A percentile compares a stretch with the other conserved stretches of the same genome.
phyloP scores from a whole-genome alignment of 345 rosid genomes.

The Trapa bicornis region DNA sequence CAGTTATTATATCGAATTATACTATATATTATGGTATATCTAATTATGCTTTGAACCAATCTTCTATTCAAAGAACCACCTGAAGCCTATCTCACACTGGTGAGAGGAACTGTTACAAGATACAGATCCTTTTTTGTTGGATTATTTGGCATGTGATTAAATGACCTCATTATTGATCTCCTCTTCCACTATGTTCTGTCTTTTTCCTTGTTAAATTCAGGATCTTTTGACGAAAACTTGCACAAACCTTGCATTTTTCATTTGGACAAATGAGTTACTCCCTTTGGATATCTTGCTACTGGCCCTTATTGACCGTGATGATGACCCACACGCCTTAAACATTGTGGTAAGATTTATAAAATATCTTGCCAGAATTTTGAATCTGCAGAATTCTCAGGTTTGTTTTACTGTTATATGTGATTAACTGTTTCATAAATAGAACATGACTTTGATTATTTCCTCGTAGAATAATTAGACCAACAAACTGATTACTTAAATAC shows the following conservation, averaged over 20 bases:
- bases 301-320: conserved; percentile 88
- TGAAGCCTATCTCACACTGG: neutral
- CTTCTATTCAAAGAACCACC: neutral
- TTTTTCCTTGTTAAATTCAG: conserved; percentile 22
- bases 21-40: neutral
- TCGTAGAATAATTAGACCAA: neutral
- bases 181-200: conserved; percentile 37
- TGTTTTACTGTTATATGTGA: neutral
- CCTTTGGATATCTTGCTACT: conserved; percentile 90
- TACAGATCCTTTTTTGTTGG: neutral
- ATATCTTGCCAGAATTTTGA: conserved; percentile 6
- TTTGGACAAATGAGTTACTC: conserved; percentile 87
- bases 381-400: neutral
- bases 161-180: conserved; percentile 6
- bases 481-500: neutral
- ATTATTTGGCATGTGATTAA: neutral
- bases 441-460: neutral
- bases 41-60: neutral
- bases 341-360: conserved; percentile 54
- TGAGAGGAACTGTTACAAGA: neutral
- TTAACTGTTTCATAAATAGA: neutral
- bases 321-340: conserved; percentile 83
- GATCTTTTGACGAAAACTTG: conserved; percentile 55
- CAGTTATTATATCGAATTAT: neutral
- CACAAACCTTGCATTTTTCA: conserved; percentile 64